Evolutionary conservation across 2,329 filamentous ascomycete species (phyloP), one percentile per base, ranked within the genome.

Genomic region (Harringtonia aguacate): DNA sequence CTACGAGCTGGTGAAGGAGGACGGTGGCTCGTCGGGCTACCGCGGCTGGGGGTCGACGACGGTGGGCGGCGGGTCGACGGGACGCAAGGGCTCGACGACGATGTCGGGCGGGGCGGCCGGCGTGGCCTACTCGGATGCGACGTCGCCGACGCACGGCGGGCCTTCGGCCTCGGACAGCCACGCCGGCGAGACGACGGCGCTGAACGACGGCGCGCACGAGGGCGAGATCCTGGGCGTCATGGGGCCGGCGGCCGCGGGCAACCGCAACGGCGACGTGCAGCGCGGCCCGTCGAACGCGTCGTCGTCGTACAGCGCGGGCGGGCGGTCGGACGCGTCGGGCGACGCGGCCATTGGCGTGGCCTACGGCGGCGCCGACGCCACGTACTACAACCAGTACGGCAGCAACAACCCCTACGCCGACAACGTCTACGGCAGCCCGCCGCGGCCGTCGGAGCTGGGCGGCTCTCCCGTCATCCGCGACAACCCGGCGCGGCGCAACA

Each of bases 221-320:
- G 82, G 83, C 41, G 88, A 94, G 59, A 85, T 86, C 37, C 74
- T 95, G 31, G 87, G 84, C 41, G 86, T 82, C 35, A 81, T 95
- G 65, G 87, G 86, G 4, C 84, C 86, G 13, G 72, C 77, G 14
- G 73, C 82, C 22, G 72, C 76, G 45, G 74, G 77, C 48, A 82
- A 84, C 61, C 73, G 78, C 42, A 70, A 66, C 39, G 69, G 66
- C 22, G 86, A 86, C 52, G 84, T 97, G 30, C 86, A 84, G 52
- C 84, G 92, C 43, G 92, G 92, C 1, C 81, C 87, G 2, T 97
- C 90, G 7, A 97, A 97, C 57, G 92, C 92, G 7, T 98, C 92
- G 0, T 97, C 92, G 1, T 89, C 86, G 2, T 98, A 97, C 66
- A 95, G 89, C 51, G 83, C 81, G 13, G 84, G 79, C 8, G 81